These are phyloP conservation scores for Cryptosporidium xiaoi DNA, from an alignment of 169 alveolate species.

Conservation along the genomic window DNA sequence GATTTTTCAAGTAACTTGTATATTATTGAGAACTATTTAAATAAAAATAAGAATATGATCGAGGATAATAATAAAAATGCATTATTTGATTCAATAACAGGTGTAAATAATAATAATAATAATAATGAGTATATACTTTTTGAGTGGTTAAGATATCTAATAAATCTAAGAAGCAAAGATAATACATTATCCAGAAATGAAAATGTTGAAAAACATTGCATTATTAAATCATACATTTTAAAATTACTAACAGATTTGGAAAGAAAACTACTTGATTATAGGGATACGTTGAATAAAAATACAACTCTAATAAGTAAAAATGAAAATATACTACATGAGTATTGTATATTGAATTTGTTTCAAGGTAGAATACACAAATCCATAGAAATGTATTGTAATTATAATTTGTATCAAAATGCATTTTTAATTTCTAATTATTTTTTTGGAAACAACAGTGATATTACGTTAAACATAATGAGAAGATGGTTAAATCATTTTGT, in stretches of 20 bases:
- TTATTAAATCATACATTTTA: neutral
- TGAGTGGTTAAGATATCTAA: neutral
- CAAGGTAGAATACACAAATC: conserved; percentile 32
- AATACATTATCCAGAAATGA: neutral
- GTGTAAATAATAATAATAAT: neutral
- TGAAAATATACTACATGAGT: conserved; percentile 34
- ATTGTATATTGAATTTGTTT: conserved; percentile 31
- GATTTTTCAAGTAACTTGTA: neutral
- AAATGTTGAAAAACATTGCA: neutral
- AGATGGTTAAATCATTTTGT: conserved; percentile 20
- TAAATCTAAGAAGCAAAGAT: neutral
- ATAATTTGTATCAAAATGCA: conserved; percentile 40
- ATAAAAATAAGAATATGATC: neutral
- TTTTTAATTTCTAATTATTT: conserved; percentile 11
- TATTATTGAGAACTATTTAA: neutral
- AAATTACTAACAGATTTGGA: neutral
- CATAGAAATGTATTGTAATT: conserved; percentile 57
- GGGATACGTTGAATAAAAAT: neutral
- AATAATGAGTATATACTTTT: conserved; percentile 3
- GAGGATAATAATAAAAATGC: neutral
- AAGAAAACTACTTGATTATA: neutral
- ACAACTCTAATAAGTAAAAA: neutral
- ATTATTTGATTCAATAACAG: neutral
- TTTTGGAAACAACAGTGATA: conserved; percentile 7
- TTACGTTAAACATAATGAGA: conserved; percentile 8